Evolutionary conservation across 495 filamentous ascomycete species (phyloP), one percentile per base, ranked within the genome.

Genomic region (Penicillium bialowiezense): DNA sequence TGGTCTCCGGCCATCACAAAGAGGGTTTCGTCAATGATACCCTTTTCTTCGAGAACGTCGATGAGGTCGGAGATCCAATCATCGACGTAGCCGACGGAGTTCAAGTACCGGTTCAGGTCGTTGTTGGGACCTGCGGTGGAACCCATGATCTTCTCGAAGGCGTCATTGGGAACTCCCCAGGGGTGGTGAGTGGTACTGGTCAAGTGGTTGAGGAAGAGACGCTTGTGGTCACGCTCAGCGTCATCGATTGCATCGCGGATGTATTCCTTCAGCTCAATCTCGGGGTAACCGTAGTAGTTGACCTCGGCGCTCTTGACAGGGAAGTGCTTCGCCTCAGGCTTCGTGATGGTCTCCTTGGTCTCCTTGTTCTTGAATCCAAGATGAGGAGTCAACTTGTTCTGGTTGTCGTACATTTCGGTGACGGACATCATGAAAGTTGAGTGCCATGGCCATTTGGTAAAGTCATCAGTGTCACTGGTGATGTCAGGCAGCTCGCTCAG

Each of bases 131-230:
- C 52, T 3, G 52, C 36, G 3, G 33, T 37, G 5, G 54, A 40
- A 15, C 64, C 56, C 21, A 63, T 41, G 23, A 64, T 51, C 17
- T 62, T 50, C 14, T 62, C 54, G 12, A 55, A 64, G 44, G 54
- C 60, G 19, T 71, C 53, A 17, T 64, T 59, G 7, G 71, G 71
- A 23, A 67, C 50, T 13, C 54, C 62, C 63, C 65, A 79, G 0
- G 72, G 72, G 37, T 79, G 75, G 39, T 79, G 75, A 2, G 72
- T 79, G 13, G 72, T 74, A 15, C 72, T 73, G 6, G 75, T 79
- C 41, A 79, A 48, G 44, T 77, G 74, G 3, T 68, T 70, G 19
- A 79, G 55, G 56, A 79, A 77, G 7, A 77, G 51, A 32, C 75
- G 71, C 29, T 64, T 56, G 38, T 74, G 63, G 34, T 69, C 65